Evolutionary conservation across 345 rosid species (phyloP), one percentile per base, ranked within the genome.

Genomic region (Laguncularia racemosa): DNA sequence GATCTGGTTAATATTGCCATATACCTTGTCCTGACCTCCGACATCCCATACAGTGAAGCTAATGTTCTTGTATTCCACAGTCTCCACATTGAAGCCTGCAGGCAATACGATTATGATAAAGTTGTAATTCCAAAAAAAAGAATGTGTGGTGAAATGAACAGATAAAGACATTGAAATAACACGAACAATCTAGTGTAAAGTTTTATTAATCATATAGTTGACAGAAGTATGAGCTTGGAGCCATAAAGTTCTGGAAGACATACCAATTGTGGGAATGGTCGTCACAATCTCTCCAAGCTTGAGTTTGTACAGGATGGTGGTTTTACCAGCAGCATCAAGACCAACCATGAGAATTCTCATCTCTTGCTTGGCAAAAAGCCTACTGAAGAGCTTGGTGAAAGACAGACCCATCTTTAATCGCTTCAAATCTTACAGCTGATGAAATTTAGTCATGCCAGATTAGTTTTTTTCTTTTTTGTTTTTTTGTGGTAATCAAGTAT

Each of bases 41-140:
- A 71, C 75, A 71, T 71, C 75, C 75, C 75, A 71, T 2, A 71
- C 75, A 18, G 75, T 71, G 66, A 71, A 71, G 67, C 75, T 71
- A 48, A 71, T 71, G 60, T 71, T 71, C 64, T 71, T 71, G 64
- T 71, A 71, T 44, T 71, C 75, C 59, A 71, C 75, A 12, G 75
- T 71, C 71, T 71, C 75, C 57, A 71, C 75, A 53, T 71, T 71
- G 53, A 71, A 71, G 16, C 75, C 75, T 71, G 50, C 16, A 14
- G n/a, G 16, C n/a, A 48, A 48, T 48, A 33, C 7, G 40, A 33
- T 48, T 48, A 33, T 33, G 40, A 33, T 48, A 14, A 50, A 50
- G 21, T 16, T 14, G 7, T 14, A 50, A 16, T 50, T 50, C 10
- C 16, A 15, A 12, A n/a, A 15, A n/a, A 15, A 2, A 2, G 20